These are phyloP conservation scores for Colletotrichum sp. DNA, from an alignment of 2,329 filamentous ascomycete species.

Conservation along the genomic window DNA sequence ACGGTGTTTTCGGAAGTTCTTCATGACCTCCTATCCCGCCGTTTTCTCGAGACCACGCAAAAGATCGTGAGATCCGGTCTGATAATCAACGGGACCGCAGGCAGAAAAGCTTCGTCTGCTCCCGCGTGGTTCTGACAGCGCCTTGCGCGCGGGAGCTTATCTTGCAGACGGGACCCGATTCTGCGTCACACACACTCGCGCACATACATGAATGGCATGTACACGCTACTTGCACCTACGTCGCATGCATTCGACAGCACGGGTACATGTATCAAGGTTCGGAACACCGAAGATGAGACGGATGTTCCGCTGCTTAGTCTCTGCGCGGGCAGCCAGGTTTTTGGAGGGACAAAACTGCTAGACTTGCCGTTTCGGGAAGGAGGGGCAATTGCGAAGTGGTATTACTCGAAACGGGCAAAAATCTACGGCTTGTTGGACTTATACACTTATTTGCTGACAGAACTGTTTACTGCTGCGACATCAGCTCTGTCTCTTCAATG, in stretches of 20 bases:
- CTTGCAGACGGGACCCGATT: neutral
- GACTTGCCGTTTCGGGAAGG: neutral
- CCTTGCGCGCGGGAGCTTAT: neutral
- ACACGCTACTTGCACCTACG: neutral
- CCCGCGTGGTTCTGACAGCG: neutral
- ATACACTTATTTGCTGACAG: too few species aligned
- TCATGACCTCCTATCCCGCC: neutral
- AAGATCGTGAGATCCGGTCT: neutral
- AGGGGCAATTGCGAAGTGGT: neutral
- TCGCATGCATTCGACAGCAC: neutral
- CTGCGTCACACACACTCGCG: neutral
- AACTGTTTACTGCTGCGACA: too few species aligned
- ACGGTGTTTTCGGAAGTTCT: neutral
- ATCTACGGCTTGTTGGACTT: neutral
- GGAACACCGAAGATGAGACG: neutral
- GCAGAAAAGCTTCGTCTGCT: neutral
- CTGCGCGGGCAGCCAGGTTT: neutral
- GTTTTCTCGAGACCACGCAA: neutral
- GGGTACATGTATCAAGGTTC: neutral
- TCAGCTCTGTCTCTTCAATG: too few species aligned
- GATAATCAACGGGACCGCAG: neutral
- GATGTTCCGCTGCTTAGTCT: neutral
- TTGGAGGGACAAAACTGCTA: neutral
- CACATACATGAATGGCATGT: neutral
- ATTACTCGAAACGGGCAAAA: neutral